Base-by-base conservation (phyloP, 2,329 filamentous ascomycete genomes). In the Waltergamsia citrina region DNA sequence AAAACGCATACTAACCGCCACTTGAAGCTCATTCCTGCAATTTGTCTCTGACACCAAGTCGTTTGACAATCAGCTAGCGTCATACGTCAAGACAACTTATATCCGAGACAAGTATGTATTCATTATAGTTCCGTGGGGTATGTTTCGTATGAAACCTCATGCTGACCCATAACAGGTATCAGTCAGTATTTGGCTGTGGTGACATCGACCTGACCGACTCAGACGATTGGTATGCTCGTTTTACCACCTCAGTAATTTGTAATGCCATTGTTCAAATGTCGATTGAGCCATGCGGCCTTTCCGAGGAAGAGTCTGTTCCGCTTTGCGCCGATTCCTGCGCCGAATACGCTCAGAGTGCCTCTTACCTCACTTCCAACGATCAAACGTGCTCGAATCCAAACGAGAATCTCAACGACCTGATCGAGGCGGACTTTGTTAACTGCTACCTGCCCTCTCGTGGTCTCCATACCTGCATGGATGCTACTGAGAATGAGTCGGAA, bases 191-290 rank as follows among this genome's bases (percentile, higher is more conserved):
- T 43, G 90, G 90, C 36, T 98, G 92, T 55, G 69, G 73, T 31
- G 72, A 74, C 41, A 67, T 95, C 48, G 76, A 92, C 50, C 71
- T 88, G 37, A 76, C 75, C 36, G 84, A 94, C 53, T 81, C 86
- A 4, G 81, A 76, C 45, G 72, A 82, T 49, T 74, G 88, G 50
- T 98, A 98, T 60, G 90, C 92, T 32, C 81, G 92, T 47, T 98
- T 90, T 60, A 94, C 90, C 5, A 92, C 78, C 30, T 92, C 84
- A 40, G 81, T 93, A 42, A 72, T 98, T 43, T 98, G 92, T 70
- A 96, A 93, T 66, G 74, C 85, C 43, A 83, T 98, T 51, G 75
- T 98, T 33, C 92, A 98, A 59, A 88, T 86, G 52, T 96, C 92
- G 5, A 77, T 81, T 47, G 53, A 61, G 9, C 52, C 70, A 18